Percentiles rank a stretch among this genome's conserved stretches.
phyloP scores from a whole-genome alignment of 73 alveolate species.

The Halteria grandinella region DNA sequence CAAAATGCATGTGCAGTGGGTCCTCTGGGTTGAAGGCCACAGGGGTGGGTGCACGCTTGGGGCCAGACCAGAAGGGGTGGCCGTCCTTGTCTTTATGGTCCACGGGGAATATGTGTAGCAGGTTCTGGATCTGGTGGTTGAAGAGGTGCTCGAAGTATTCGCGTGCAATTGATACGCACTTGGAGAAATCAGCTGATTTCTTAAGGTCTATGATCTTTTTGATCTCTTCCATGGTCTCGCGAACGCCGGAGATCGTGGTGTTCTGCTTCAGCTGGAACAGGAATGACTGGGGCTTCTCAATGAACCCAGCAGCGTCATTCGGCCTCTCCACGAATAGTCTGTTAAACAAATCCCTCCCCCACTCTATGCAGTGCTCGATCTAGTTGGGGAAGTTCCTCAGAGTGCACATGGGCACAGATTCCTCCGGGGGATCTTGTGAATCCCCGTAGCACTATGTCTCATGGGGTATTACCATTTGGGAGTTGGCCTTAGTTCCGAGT shows the following conservation, averaged over 20 bases:
- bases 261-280: slow-evolving; percentile 65
- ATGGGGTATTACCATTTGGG: slow-evolving; percentile 90
- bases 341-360: slow-evolving; percentile 98
- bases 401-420: slow-evolving; percentile 98
- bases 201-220: slow-evolving; percentile 75
- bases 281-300: slow-evolving; percentile 83
- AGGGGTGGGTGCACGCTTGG: slow-evolving; percentile 98
- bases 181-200: slow-evolving; percentile 74
- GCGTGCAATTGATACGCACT: slow-evolving; percentile 83
- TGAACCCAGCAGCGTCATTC: slow-evolving; percentile 80
- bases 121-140: slow-evolving; percentile 85
- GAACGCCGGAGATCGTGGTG: slow-evolving; percentile 75
- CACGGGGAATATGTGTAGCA: slow-evolving; percentile 96
- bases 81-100: slow-evolving; percentile 96
- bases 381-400: slow-evolving; percentile 98
- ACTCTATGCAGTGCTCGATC: slow-evolving; percentile 99
- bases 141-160: slow-evolving; percentile 73
- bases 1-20: slow-evolving; percentile 77
- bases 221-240: slow-evolving; percentile 78
- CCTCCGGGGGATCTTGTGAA: slow-evolving; percentile 97
- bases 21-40: slow-evolving; percentile 80
- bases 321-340: slow-evolving; percentile 96
- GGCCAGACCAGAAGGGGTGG: slow-evolving; percentile 98
- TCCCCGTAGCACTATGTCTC: slow-evolving; percentile 93
- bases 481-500: slow-evolving; percentile 93